phyloP scores from a whole-genome alignment of 805 yeast genomes.

The Pichia exigua region DNA sequence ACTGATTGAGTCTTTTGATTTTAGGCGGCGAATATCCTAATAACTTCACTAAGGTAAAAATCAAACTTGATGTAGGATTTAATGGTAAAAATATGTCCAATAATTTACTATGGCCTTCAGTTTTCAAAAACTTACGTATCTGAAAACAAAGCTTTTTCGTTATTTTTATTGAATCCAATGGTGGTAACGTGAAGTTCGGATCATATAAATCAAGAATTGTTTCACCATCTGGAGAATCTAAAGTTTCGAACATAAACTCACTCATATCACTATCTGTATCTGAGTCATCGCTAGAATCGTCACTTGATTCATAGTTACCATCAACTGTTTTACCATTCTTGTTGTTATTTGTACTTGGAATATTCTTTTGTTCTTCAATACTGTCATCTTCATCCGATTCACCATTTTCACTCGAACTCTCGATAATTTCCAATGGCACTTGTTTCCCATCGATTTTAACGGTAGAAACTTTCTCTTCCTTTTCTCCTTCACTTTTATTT shows the following conservation, averaged over 20 bases:
- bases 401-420: not conserved
- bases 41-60: conserved; percentile 47
- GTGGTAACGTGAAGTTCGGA: conserved; percentile 11
- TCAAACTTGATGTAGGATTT: conserved; percentile 49
- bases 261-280: conserved; percentile 10
- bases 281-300: conserved; percentile 5
- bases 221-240: conserved; percentile 1
- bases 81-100: conserved; percentile 47
- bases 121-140: conserved; percentile 48
- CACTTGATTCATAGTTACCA: conserved; percentile 3
- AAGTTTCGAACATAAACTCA: conserved; percentile 10
- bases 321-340: not conserved
- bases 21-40: conserved; percentile 45
- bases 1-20: conserved; percentile 1
- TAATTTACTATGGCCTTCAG: conserved; percentile 52
- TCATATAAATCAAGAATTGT: conserved; percentile 5
- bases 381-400: not conserved
- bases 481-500: not conserved
- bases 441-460: not conserved
- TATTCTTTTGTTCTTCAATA: not conserved
- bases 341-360: not conserved
- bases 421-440: not conserved
- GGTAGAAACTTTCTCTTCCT: not conserved
- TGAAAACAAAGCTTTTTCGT: conserved; percentile 37
- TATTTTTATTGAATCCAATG: conserved; percentile 17